phyloP scores from a whole-genome alignment of 345 rosid species.

The Heritiera littoralis region DNA sequence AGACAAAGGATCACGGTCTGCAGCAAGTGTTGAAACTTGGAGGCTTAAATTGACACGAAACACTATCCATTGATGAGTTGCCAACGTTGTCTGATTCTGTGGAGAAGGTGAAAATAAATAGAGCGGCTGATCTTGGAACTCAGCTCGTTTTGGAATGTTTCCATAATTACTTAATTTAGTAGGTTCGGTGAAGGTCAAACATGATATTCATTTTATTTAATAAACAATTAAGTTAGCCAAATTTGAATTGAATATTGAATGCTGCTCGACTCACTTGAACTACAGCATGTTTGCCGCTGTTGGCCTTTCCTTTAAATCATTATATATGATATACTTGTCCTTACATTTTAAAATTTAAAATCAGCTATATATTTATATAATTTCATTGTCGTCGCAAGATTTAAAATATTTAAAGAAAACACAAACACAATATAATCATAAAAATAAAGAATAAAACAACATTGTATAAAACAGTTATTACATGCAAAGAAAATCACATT shows the following conservation, averaged over 20 bases:
- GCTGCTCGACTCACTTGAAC: not conserved
- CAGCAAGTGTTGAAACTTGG: no score
- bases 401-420: no score
- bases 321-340: not conserved
- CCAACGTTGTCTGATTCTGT: no score
- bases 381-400: no score
- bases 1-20: not conserved
- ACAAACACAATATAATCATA: no score
- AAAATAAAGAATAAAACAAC: no score
- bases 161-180: not conserved
- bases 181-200: not conserved
- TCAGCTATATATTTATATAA: no score
- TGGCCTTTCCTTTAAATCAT: no score
- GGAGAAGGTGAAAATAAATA: not conserved
- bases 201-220: not conserved
- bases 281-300: not conserved
- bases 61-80: no score
- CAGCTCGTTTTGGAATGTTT: not conserved
- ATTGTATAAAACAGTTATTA: no score
- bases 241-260: not conserved
- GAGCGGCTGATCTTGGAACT: not conserved
- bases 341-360: constrained; percentile 1
- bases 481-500: no score
- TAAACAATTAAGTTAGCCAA: not conserved
- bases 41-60: no score